Evolutionary conservation across 108 stramenopile genomes (phyloP).

Genomic region (Fragilaria crotonensis): DNA sequence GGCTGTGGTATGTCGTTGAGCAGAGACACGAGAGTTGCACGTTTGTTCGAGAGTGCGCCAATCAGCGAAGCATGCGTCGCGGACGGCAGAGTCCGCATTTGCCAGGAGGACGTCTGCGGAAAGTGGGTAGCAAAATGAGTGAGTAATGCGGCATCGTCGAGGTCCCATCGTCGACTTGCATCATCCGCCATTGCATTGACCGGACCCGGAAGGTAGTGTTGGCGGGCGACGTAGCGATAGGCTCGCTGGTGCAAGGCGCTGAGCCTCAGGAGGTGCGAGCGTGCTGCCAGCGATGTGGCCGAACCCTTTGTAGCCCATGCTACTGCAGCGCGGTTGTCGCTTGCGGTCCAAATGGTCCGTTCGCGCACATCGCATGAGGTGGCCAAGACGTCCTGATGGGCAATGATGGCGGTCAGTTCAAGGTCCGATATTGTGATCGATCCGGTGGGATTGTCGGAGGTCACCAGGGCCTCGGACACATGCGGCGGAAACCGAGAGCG

Average conservation of each 20-base stretch:
- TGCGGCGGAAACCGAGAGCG: neutral
- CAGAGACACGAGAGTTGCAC: constrained; percentile 6
- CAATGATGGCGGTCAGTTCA: constrained; percentile 30
- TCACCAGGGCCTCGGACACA: constrained; percentile 5
- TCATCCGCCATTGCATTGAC: too few species aligned
- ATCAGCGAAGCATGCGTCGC: constrained; percentile 8
- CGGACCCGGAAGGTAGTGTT: too few species aligned
- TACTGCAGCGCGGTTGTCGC: constrained; percentile 31
- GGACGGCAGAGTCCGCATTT: constrained; percentile 1
- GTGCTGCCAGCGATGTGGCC: constrained; percentile 16
- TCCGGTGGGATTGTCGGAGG: constrained; percentile 17
- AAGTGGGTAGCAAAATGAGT: constrained; percentile 12
- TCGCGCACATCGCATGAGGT: constrained; percentile 24
- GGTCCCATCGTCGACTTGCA: constrained; percentile 13
- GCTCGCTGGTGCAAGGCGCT: constrained; percentile 24
- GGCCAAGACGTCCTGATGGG: constrained; percentile 33
- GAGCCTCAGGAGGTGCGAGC: constrained; percentile 36
- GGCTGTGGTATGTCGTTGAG: neutral
- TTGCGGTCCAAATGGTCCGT: constrained; percentile 14
- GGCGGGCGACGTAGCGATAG: constrained; percentile 19
- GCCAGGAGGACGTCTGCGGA: constrained; percentile 22
- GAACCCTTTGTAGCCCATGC: constrained; percentile 30
- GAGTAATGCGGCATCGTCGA: constrained; percentile 14
- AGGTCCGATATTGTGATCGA: constrained; percentile 29
- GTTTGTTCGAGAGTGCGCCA: constrained; percentile 9